phyloP scores from a whole-genome alignment of 2,329 filamentous ascomycete species.

The Trichoderma sp. region DNA sequence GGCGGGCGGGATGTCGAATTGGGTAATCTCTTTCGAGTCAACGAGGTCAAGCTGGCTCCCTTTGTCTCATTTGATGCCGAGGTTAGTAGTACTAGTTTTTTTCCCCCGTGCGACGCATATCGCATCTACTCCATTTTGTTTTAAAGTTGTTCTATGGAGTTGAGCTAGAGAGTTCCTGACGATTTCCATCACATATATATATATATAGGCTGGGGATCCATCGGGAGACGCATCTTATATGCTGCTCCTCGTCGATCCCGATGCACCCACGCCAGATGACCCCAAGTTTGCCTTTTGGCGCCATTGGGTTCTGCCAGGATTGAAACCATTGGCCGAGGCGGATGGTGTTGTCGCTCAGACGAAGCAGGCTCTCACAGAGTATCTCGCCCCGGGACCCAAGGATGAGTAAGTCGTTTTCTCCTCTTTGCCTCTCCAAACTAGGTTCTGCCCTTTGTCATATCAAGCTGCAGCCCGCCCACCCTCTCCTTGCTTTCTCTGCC shows the following conservation, averaged over 20 bases:
- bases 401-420: slow-evolving; percentile 39
- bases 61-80: slow-evolving; percentile 37
- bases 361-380: slow-evolving; percentile 39
- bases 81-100: slow-evolving; percentile 22
- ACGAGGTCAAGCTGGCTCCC: slow-evolving; percentile 38
- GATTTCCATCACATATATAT: background rate
- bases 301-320: slow-evolving; percentile 49
- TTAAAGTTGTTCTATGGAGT: background rate
- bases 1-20: slow-evolving; percentile 33
- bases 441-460: background rate
- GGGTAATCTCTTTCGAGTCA: slow-evolving; percentile 41
- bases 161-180: background rate
- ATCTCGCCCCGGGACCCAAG: slow-evolving; percentile 44
- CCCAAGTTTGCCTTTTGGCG: slow-evolving; percentile 55
- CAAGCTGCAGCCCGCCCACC: background rate
- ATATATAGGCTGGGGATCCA: slow-evolving; percentile 26
- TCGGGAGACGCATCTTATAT: slow-evolving; percentile 38
- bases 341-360: slow-evolving; percentile 28
- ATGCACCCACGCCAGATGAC: slow-evolving; percentile 54
- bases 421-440: background rate
- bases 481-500: background rate
- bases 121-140: background rate
- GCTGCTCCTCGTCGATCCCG: slow-evolving; percentile 51
- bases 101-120: background rate
- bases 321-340: slow-evolving; percentile 32